A percentile compares a stretch with the other conserved stretches of the same genome.
These are phyloP conservation scores for Dictyophora rubrovolvata DNA, from an alignment of 768 basidiomycete genomes.

Conservation along the genomic window DNA sequence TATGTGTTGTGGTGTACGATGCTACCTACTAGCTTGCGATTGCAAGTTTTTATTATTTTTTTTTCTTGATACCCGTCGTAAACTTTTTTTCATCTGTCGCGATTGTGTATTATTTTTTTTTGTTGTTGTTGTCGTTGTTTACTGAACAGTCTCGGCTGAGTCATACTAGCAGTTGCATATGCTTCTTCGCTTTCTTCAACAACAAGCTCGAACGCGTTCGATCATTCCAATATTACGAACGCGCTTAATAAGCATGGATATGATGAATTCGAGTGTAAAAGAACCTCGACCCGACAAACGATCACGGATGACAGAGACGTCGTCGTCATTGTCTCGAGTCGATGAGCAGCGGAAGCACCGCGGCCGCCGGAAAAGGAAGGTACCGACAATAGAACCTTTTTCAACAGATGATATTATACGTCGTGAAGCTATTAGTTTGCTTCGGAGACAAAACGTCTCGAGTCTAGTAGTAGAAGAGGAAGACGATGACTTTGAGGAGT, in stretches of 20 bases:
- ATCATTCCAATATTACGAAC: too few species aligned
- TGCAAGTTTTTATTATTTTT: too few species aligned
- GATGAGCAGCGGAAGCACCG: background rate
- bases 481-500: conserved; percentile 24
- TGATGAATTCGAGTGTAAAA: background rate
- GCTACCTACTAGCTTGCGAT: too few species aligned
- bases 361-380: background rate
- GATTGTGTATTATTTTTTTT: too few species aligned
- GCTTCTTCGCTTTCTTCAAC: too few species aligned
- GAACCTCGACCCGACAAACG: background rate
- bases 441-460: background rate
- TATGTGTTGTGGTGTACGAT: too few species aligned
- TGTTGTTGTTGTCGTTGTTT: too few species aligned
- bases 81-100: too few species aligned
- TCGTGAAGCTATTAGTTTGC: background rate
- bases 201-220: too few species aligned
- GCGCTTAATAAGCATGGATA: background rate
- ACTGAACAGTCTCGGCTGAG: too few species aligned
- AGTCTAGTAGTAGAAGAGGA: background rate
- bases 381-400: background rate
- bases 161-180: too few species aligned
- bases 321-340: background rate
- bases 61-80: too few species aligned
- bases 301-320: background rate
- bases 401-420: background rate